Base-by-base conservation (phyloP, 2,329 filamentous ascomycete species). In the Helotiales sp. region DNA sequence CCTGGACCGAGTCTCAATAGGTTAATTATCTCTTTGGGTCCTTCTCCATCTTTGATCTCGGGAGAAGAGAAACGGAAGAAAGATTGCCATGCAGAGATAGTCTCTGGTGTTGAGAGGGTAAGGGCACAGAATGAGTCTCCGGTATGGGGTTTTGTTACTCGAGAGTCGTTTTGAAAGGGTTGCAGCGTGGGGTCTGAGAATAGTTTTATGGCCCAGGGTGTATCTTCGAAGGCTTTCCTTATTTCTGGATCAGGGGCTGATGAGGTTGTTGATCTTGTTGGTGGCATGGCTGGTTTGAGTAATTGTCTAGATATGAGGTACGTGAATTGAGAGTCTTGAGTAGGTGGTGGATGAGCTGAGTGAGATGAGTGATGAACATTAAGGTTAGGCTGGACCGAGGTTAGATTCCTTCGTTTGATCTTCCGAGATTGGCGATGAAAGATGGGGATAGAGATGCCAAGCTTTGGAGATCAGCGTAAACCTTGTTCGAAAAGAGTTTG, bases 1-100 rank as follows among this genome's bases (percentile, higher is more conserved):
- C 77, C 79, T 8, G 73, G 64, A 2, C 81, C 83, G 1, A 87
- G 70, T 10, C 69, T 61, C 5, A 68, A 9, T 12, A 69, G 30
- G 1, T 46, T 34, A 2, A 67, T 10, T 6, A 63, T 31, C 36
- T 69, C 61, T 5, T n/a, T n/a, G 27, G 29, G 24, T 10, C 54
- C 33, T 15, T 52, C 25, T 2, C 27, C 17, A 4, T 44, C 36
- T 3, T 51, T 34, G 3, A 52, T 33, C 3, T 33, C 38, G n/a
- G 58, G 34, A 15, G 29, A 24, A 19, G 62, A 51, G 1, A 30
- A 12, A 38, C 49, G 59, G 22, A 57, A 58, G 38, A 69, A 66
- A 3, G 36, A 53, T 54, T 69, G 67, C 55, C 58, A 63, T 1
- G 55, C 60, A 3, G 42, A 13, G 1, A 70, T 65, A 1, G 66